Base-by-base conservation (phyloP, 2,329 filamentous ascomycete species). In the Colletotrichum brevisporum region DNA sequence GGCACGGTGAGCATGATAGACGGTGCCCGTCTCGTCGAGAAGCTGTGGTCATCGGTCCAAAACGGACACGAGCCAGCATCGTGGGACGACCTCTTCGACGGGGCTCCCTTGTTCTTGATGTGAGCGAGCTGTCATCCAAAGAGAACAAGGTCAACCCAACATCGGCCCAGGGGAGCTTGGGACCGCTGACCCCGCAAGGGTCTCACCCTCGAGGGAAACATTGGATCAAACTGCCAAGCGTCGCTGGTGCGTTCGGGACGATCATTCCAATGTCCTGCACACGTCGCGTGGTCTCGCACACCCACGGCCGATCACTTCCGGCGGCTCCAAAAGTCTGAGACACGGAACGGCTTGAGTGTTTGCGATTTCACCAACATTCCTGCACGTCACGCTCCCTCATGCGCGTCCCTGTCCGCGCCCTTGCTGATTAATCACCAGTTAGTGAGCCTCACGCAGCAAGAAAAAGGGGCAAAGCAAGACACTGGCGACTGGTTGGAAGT, bases 171-270 rank as follows among this genome's bases (percentile, higher is more conserved):
- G 13, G 41, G 41, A 56, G 55, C 62, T 60, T 53, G 24, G 26
- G 18, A 60, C 55, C 2, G 55, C 27, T 31, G 21, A 56, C 36
- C 62, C 61, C 31, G 41, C 16, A 65, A 54, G 55, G 55, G 50
- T 27, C 48, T 55, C 50, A 41, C 43, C 61, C 48, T 48, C n/a
- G 15, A 21, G 12, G 45, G 26, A 31, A 60, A 56, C 15, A 27
- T n/a, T 27, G 24, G 66, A 31, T 66, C 66, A 69, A 47, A 60
- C 66, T 39, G 62, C 50, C 66, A 66, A 69, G 66, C 36, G 62
- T 69, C 55, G 50, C 61, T 45, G 43, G 52, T 59, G 31, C 47
- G 18, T 55, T 21, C 61, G 31, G 45, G 39, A 31, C 41, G 50
- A 60, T 60, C 61, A 13, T 51, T 43, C 43, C 36, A 66, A 27